Base-by-base conservation (phyloP, 139 green algal species). In the Micromonas pusilla region DNA sequence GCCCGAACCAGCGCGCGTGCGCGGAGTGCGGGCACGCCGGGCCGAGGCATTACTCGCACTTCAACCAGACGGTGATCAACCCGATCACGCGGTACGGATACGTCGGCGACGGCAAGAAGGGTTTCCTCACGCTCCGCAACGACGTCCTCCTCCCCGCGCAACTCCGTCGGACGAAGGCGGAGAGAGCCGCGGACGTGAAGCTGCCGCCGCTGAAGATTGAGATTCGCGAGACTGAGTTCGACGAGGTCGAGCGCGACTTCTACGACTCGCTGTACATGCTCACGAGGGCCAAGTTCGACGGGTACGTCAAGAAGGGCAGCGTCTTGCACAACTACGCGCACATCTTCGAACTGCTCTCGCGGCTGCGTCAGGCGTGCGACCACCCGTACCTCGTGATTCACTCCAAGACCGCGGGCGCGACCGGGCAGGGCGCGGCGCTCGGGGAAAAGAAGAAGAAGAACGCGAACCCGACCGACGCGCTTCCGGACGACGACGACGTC, bases 321-420 rank as follows among this genome's bases (percentile, higher is more conserved):
- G 68, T 87, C 4, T 63, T 88, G 16, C 82, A 88, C 77, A 88
- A 87, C 79, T 89, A 86, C 53, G 85, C 90, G 21, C 93, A 97
- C 86, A 92, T 97, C 64, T 97, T 97, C 81, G 92, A 96, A 72
- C 88, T 97, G 38, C 89, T 97, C 52, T 94, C 97, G 66, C 84
- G 91, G 23, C 88, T 96, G 67, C 80, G 88, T 28, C 85, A 89
- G 83, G 89, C 91, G 2, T 91, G 95, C 37, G 83, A 92, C 83
- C 92, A 97, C 81, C 92, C 92, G 2, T 97, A 95, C 84, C 87
- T 97, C 38, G 91, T 97, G 28, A 84, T 95, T 3, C 83, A 94
- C 81, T 92, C 87, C 2, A 67, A 80, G 64, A 72, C 2, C 19
- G 25, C 1, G 64, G 31, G 1, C n/a, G n/a, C n/a, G n/a, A n/a